Base-by-base conservation (phyloP, 345 rosid genomes). In the Diplotaxis tenuifolia region DNA sequence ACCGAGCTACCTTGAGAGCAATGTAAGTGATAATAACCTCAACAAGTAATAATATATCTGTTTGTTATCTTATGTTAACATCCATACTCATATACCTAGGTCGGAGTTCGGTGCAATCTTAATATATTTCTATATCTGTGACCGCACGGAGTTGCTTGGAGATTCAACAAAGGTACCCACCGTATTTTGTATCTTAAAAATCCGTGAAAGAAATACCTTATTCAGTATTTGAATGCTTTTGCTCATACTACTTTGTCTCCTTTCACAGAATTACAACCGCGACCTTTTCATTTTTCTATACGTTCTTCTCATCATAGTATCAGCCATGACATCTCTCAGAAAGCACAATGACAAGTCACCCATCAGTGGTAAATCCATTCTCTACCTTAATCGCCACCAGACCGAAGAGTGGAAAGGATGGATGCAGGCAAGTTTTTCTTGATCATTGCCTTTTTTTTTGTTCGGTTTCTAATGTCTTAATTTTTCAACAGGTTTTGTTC, bases 331-430 rank as follows among this genome's bases (percentile, higher is more conserved):
- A 65, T 95, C 97, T 66, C 69, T 92, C 84, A 92, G 78, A 86
- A 92, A 86, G 79, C 97, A 89, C 67, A 78, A 38, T 72, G 94
- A 95, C 76, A 88, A 86, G 78, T 92, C 98, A 12, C 79, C 88
- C 18, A 84, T 89, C 63, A 82, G 87, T 73, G 97, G 98, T 72
- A 92, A 90, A 73, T 53, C 96, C 62, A 85, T 86, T 57, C 89
- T 83, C 15, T 95, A 90, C 84, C 97, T 95, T 73, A 90, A 87
- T 75, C 85, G 95, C 62, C 93, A 91, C 84, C 96, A 94, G 75
- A 94, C 98, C n/a, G 97, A 91, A 75, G 97, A 95, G 78, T 95
- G 99, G 99, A 95, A 87, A 85, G 98, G 98, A 78, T 95, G 98
- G 97, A 95, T 95, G 99, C 98, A 95, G 99, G 99, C 85, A 78